A percentile compares a stretch with the other conserved stretches of the same genome.
Conservation (phyloP, 257 asterid genomes). For the Solanum sparsipilum region DNA sequence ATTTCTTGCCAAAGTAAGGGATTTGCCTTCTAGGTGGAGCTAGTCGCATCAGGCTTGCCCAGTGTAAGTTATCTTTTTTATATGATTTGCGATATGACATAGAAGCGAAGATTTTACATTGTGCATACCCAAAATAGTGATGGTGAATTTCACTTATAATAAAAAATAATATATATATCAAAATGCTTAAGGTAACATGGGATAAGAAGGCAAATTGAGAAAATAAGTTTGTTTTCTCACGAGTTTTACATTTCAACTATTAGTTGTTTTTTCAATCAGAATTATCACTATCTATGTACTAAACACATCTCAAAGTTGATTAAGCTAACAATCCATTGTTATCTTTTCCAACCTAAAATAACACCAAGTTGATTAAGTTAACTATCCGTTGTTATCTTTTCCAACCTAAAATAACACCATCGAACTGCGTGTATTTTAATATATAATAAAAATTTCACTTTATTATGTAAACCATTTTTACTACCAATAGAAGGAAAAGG, state of each 20-base stretch:
- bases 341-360: no score
- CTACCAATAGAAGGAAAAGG: background rate
- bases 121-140: background rate
- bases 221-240: no score
- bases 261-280: no score
- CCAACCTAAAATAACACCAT: background rate
- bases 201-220: background rate
- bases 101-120: background rate
- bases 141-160: no score
- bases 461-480: background rate
- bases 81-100: background rate
- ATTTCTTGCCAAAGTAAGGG: no score
- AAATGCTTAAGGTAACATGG: background rate
- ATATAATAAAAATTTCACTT: background rate
- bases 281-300: no score
- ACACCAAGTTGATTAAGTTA: background rate
- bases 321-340: background rate
- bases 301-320: background rate
- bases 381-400: background rate
- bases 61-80: background rate
- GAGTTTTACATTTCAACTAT: no score
- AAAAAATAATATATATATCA: background rate
- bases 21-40: background rate
- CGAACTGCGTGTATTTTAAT: background rate
- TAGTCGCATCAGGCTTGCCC: accelerated